Evolutionary conservation across 1,284 basidiomycete species (phyloP).

Genomic region (Ganoderma lingzhi): DNA sequence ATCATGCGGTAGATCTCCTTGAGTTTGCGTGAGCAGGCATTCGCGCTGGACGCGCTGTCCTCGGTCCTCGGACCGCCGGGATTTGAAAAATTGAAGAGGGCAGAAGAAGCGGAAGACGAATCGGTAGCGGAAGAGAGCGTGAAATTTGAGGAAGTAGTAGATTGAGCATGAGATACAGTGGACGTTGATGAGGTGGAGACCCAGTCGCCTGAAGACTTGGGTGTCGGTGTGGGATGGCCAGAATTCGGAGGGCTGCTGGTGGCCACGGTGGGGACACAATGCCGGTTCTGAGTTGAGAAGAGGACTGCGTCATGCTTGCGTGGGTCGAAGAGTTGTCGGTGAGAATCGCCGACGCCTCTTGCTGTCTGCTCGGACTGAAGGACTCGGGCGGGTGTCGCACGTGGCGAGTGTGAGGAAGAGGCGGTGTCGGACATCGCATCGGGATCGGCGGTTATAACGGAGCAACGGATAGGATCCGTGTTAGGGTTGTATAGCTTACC

Average conservation of each 20-base stretch:
- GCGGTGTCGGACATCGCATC: conserved; percentile 65
- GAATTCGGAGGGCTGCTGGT: conserved; percentile 32
- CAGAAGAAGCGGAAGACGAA: conserved; percentile 73
- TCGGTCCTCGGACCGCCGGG: conserved; percentile 48
- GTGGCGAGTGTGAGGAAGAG: conserved; percentile 58
- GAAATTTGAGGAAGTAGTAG: conserved; percentile 74
- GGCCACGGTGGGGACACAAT: conserved; percentile 37
- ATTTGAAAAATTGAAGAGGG: conserved; percentile 56
- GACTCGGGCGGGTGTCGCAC: conserved; percentile 41
- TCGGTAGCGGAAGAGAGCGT: conserved; percentile 79
- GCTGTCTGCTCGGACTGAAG: conserved; percentile 41
- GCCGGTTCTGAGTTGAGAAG: conserved; percentile 70
- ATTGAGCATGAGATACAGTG: conserved; percentile 70
- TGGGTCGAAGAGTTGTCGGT: conserved; percentile 82
- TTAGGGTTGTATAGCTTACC: conserved; percentile 76
- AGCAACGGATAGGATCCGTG: conserved; percentile 68
- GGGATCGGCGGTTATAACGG: conserved; percentile 62
- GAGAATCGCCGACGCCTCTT: conserved; percentile 44
- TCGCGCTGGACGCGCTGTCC: conserved; percentile 63
- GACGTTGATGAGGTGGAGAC: conserved; percentile 80
- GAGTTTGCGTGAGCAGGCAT: conserved; percentile 77
- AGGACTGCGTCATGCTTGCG: conserved; percentile 86
- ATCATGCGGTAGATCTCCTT: conserved; percentile 85
- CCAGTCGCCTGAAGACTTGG: conserved; percentile 71
- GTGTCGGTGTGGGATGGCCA: conserved; percentile 53